A percentile compares a stretch with the other conserved stretches of the same genome.
Conservation (phyloP, 1,139 yeast species). For the Candida tropicalis region DNA sequence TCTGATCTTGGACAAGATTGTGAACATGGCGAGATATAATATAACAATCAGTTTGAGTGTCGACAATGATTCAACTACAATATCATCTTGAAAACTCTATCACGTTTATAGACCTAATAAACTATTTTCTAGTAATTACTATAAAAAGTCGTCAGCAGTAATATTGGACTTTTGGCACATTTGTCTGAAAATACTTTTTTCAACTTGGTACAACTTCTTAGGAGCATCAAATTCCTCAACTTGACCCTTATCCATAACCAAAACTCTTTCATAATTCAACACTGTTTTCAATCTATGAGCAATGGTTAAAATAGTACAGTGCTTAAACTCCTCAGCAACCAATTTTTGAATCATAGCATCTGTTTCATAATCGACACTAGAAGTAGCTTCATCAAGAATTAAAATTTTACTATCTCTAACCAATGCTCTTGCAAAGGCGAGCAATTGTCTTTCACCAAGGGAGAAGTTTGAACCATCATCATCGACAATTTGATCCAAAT, state of each 20-base stretch:
- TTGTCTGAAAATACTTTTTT: constrained; percentile 39
- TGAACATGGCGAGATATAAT: no score
- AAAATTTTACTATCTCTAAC: constrained; percentile 40
- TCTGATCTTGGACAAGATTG: no score
- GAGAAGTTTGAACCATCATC: constrained; percentile 45
- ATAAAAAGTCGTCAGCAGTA: constrained; percentile 24
- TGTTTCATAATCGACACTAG: constrained; percentile 46
- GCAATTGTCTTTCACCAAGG: constrained; percentile 43
- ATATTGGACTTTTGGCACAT: constrained; percentile 66
- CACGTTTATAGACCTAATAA: no score
- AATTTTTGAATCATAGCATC: constrained; percentile 41
- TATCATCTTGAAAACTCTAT: no score
- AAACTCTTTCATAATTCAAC: constrained; percentile 38
- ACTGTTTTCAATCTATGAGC: constrained; percentile 46
- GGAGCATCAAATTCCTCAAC: constrained; percentile 64
- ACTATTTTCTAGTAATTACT: not conserved
- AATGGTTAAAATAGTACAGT: constrained; percentile 44
- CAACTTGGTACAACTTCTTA: constrained; percentile 23
- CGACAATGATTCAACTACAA: no score
- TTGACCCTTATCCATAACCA: constrained; percentile 53
- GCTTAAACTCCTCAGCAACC: constrained; percentile 33
- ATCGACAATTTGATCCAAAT: constrained; percentile 39
- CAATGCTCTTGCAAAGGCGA: constrained; percentile 45
- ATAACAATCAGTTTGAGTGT: no score
- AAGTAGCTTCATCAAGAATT: constrained; percentile 47